Conservation (phyloP, 805 yeast species). For the Ogataea paraovalis region DNA sequence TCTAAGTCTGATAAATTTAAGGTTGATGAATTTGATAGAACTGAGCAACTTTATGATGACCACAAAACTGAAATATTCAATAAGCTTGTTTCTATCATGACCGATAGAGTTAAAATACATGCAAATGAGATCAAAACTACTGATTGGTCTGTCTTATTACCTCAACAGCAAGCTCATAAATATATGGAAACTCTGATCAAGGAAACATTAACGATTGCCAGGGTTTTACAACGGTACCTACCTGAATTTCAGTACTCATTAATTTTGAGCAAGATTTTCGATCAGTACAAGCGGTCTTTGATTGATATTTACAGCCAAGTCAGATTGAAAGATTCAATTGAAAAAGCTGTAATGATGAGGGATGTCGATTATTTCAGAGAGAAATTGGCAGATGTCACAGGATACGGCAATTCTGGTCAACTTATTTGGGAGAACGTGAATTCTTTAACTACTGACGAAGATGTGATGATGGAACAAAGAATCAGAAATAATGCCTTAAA, state of each 20-base stretch:
- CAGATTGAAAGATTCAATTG: constrained; percentile 45
- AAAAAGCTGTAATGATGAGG: constrained; percentile 49
- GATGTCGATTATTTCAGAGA: constrained; percentile 64
- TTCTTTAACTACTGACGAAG: constrained; percentile 47
- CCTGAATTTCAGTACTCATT: constrained; percentile 44
- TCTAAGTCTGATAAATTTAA: constrained; percentile 29
- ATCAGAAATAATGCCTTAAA: constrained; percentile 35
- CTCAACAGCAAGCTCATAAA: constrained; percentile 46
- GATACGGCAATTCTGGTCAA: constrained; percentile 59
- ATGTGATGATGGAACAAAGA: constrained; percentile 40
- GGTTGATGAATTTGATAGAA: constrained; percentile 36
- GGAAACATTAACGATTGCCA: constrained; percentile 61
- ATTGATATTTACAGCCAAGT: constrained; percentile 49
- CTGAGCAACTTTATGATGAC: constrained; percentile 43
- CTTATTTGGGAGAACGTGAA: constrained; percentile 60
- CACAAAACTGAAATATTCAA: constrained; percentile 61
- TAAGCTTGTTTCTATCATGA: constrained; percentile 67
- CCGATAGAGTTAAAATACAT: constrained; percentile 54
- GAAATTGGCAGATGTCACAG: constrained; percentile 54
- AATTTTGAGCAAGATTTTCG: constrained; percentile 48
- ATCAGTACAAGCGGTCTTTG: constrained; percentile 52
- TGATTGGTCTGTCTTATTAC: constrained; percentile 47
- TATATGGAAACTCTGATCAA: constrained; percentile 66
- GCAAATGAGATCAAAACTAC: constrained; percentile 42
- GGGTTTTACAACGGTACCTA: constrained; percentile 55